phyloP scores from a whole-genome alignment of 1,284 basidiomycete species.

The Heterobasidion irregulare region DNA sequence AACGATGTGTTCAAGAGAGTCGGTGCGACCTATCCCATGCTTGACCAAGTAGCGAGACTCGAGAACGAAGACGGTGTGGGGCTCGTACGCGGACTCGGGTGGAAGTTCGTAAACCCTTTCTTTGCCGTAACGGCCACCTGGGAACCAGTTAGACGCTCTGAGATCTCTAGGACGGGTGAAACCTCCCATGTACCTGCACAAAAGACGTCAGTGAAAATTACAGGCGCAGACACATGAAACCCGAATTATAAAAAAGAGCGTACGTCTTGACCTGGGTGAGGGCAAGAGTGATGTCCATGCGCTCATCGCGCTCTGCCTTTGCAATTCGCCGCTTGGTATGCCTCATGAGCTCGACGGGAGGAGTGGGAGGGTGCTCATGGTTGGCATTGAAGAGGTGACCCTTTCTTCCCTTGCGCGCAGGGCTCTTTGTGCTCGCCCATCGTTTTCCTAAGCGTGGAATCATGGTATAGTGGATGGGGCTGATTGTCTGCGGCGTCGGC shows the following conservation, averaged over 20 bases:
- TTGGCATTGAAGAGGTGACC: background rate
- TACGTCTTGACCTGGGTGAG: slow-evolving; percentile 29
- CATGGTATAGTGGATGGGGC: background rate
- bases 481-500: no score
- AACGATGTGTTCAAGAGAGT: slow-evolving; percentile 24
- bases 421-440: background rate
- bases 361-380: background rate
- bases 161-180: slow-evolving; percentile 32
- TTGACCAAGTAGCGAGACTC: slow-evolving; percentile 26
- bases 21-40: slow-evolving; percentile 23
- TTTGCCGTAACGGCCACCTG: slow-evolving; percentile 24
- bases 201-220: background rate
- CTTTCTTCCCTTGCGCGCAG: background rate
- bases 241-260: slow-evolving; percentile 6
- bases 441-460: background rate
- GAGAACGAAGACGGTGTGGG: slow-evolving; percentile 32
- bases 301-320: slow-evolving; percentile 36
- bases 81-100: slow-evolving; percentile 25
- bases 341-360: slow-evolving; percentile 3
- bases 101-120: slow-evolving; percentile 25
- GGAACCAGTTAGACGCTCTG: slow-evolving; percentile 27
- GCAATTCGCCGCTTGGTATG: slow-evolving; percentile 14
- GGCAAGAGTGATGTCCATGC: slow-evolving; percentile 27
- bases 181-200: slow-evolving; percentile 25
- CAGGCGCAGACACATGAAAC: background rate